Conservation (phyloP, 495 filamentous ascomycete genomes). For the Lindgomyces ingoldianus region DNA sequence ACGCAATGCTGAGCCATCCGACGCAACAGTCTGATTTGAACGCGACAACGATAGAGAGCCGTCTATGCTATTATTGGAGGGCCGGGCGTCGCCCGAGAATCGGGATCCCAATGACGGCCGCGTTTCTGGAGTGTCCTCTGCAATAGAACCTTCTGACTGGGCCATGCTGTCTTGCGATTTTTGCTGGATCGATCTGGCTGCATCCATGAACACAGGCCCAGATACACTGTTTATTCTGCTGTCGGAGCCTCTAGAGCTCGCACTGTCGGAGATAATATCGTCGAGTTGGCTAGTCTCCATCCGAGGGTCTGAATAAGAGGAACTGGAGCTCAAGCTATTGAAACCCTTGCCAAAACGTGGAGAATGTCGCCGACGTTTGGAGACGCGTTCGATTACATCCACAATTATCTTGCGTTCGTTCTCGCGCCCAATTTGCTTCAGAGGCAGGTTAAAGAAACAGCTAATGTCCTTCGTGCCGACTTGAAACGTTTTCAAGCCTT, state of each 20-base stretch:
- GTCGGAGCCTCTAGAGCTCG: conserved; percentile 39
- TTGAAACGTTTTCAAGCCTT: conserved; percentile 65
- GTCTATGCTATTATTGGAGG: conserved; percentile 26
- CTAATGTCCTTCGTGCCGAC: conserved; percentile 78
- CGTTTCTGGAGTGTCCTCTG: conserved; percentile 8
- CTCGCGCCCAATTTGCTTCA: conserved; percentile 74
- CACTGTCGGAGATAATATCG: conserved; percentile 40
- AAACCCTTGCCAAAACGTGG: conserved; percentile 42
- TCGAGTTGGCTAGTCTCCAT: conserved; percentile 33
- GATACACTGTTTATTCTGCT: conserved; percentile 24
- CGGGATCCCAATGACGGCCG: conserved; percentile 11
- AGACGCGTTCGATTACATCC: conserved; percentile 69
- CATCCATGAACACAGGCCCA: conserved; percentile 23
- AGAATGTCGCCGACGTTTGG: conserved; percentile 59
- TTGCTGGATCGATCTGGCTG: conserved; percentile 21
- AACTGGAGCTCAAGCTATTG: conserved; percentile 53
- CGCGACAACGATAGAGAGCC: conserved; percentile 19
- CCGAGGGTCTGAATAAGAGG: conserved; percentile 35
- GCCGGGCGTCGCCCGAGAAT: conserved; percentile 20
- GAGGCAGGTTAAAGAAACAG: conserved; percentile 81
- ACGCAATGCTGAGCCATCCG: conserved; percentile 37
- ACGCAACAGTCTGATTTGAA: conserved; percentile 10
- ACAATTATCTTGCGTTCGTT: conserved; percentile 69
- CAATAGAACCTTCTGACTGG: conserved; percentile 22
- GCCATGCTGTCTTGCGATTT: conserved; percentile 26